Base-by-base conservation (phyloP, 148 eudicot genomes). In the Simmondsia chinensis region DNA sequence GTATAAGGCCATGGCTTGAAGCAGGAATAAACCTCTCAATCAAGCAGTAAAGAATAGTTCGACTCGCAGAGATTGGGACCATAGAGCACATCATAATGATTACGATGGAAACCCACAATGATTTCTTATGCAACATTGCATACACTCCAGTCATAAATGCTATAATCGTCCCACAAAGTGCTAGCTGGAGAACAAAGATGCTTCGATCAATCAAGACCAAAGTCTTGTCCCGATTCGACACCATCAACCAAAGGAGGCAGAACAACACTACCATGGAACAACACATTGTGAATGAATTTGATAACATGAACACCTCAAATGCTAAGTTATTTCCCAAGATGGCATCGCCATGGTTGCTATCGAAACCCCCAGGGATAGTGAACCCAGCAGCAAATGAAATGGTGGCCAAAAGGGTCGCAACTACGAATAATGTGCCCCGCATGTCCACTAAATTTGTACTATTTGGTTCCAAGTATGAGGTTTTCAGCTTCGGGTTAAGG, bases 71-170 rank as follows among this genome's bases (percentile, higher is more conserved):
- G 37, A 56, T 5, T 0, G 30, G 38, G 3, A 37, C 38, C 2
- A 24, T 7, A 2, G 33, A 23, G 20, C 59, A 33, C 33, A 54
- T 43, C 0, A 43, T 7, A 5, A 33, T 9, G 9, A 43, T 9
- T 1, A 55, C 5, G 7, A 55, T 33, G 26, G 35, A 33, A 4
- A 43, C 60, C 50, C 50, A 43, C 16, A 43, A 17, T 2, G 60
- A 33, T 34, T 33, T 33, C 10, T 15, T 33, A 6, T 9, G 18
- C 33, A 55, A 43, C 32, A 43, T 35, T 0, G 60, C n/a, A 12
- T 9, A 43, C n/a, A 55, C 43, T 15, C 50, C 60, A 0, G 50
- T 43, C 60, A 55, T 55, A 24, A 46, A 56, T 7, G 61, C 61
- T 6, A 56, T 2, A 11, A 56, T 4, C 0, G 52, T 46, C 8